These are phyloP conservation scores for Sporothrix sp. DNA, from an alignment of 2,329 filamentous ascomycete species.

Conservation along the genomic window DNA sequence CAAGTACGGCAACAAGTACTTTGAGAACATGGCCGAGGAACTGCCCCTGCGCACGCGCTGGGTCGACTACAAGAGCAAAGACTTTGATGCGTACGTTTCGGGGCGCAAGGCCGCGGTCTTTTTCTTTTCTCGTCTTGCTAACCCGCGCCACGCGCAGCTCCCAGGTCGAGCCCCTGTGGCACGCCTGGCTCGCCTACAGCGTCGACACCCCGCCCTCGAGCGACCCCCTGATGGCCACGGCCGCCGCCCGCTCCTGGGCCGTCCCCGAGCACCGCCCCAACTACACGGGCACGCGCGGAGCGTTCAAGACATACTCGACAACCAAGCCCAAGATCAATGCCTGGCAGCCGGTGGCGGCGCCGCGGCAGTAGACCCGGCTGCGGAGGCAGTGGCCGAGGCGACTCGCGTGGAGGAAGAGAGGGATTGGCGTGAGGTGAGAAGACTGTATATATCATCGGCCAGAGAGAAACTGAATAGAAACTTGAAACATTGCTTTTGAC, in stretches of 20 bases:
- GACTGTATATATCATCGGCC: neutral
- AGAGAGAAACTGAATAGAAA: too few species aligned
- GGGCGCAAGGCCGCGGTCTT: neutral
- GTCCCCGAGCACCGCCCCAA: constrained; percentile 60
- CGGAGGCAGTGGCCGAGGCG: too few species aligned
- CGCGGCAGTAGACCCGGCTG: constrained; percentile 22
- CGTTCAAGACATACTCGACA: constrained; percentile 93
- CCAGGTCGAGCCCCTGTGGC: constrained; percentile 94
- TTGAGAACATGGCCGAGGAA: constrained; percentile 90
- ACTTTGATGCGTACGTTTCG: constrained; percentile 60
- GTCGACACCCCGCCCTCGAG: constrained; percentile 76
- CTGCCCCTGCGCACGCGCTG: constrained; percentile 89
- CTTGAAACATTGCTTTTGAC: too few species aligned
- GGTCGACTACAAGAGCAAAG: constrained; percentile 90
- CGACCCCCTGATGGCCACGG: constrained; percentile 56
- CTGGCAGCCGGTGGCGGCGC: constrained; percentile 27
- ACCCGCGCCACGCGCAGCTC: constrained; percentile 34
- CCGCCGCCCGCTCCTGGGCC: constrained; percentile 60
- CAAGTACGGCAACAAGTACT: constrained; percentile 94
- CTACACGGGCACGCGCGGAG: constrained; percentile 63
- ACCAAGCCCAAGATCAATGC: constrained; percentile 28
- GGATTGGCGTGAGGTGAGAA: neutral
- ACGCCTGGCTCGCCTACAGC: constrained; percentile 92
- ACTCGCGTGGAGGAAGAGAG: neutral
- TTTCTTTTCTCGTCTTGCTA: neutral